Conservation (phyloP, 768 basidiomycete species). For the Rhodotorula toruloides region DNA sequence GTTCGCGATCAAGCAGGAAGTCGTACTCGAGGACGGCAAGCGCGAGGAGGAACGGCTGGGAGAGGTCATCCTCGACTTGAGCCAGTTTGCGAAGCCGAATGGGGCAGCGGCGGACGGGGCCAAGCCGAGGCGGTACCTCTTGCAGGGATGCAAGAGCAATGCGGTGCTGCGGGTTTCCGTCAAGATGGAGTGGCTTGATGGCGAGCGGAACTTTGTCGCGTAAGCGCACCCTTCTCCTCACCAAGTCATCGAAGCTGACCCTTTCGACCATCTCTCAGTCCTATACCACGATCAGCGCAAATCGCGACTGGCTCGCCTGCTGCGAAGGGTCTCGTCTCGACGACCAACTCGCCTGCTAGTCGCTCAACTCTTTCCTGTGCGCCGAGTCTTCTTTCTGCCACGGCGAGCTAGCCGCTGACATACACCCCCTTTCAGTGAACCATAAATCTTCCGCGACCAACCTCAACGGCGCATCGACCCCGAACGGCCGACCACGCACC, state of each 20-base stretch:
- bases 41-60: constrained; percentile 35
- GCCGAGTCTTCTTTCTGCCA: neutral
- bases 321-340: neutral
- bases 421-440: neutral
- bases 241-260: neutral
- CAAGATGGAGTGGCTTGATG: constrained; percentile 40
- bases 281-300: constrained; percentile 18
- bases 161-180: constrained; percentile 40
- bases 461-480: neutral
- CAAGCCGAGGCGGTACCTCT: constrained; percentile 35
- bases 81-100: constrained; percentile 36
- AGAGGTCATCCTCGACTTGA: constrained; percentile 38
- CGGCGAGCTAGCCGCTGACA: no score
- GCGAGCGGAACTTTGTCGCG: constrained; percentile 34
- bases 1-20: constrained; percentile 29
- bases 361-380: constrained; percentile 23
- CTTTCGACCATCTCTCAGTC: neutral
- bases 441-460: neutral
- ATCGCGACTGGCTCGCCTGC: neutral
- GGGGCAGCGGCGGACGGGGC: neutral
- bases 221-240: neutral
- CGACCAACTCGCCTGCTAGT: constrained; percentile 6
- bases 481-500: neutral
- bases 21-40: constrained; percentile 24
- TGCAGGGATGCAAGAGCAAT: constrained; percentile 41